These are phyloP conservation scores for Aschersonia sp. DNA, from an alignment of 2,329 filamentous ascomycete species.

Conservation along the genomic window DNA sequence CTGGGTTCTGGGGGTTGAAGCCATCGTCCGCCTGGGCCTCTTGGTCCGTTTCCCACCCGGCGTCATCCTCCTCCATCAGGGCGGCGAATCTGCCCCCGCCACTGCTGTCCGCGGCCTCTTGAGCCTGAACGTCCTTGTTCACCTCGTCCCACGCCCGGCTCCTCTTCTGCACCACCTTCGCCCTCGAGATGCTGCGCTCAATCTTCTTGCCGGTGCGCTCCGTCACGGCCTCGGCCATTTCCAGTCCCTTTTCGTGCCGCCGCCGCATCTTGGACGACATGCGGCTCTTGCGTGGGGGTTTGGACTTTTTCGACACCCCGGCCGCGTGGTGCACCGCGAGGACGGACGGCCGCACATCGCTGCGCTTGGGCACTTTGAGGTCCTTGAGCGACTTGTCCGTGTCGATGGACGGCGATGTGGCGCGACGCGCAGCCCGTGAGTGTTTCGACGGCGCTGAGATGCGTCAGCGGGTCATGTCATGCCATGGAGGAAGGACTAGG, in stretches of 20 bases:
- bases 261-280: conserved; percentile 39
- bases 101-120: conserved; percentile 6
- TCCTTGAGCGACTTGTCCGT: conserved; percentile 58
- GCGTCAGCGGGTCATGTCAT: neutral
- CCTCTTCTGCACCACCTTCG: conserved; percentile 30
- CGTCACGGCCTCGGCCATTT: conserved; percentile 43
- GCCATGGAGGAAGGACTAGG: neutral
- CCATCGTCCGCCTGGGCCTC: conserved; percentile 19
- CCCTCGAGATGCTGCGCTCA: conserved; percentile 36
- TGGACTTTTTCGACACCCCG: conserved; percentile 54
- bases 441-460: conserved; percentile 45
- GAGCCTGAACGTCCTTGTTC: conserved; percentile 25
- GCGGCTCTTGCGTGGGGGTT: conserved; percentile 36
- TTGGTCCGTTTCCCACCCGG: conserved; percentile 18
- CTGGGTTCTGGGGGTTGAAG: neutral
- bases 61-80: conserved; percentile 10
- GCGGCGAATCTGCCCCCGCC: conserved; percentile 5
- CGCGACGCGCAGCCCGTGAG: conserved; percentile 62
- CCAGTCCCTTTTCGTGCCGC: conserved; percentile 41
- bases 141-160: conserved; percentile 44
- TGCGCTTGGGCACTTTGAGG: conserved; percentile 21
- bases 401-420: conserved; percentile 54
- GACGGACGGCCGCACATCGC: conserved; percentile 43
- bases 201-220: conserved; percentile 44
- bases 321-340: conserved; percentile 51